Conservation (phyloP, 108 stramenopile genomes). For the Epipyxis sp. region DNA sequence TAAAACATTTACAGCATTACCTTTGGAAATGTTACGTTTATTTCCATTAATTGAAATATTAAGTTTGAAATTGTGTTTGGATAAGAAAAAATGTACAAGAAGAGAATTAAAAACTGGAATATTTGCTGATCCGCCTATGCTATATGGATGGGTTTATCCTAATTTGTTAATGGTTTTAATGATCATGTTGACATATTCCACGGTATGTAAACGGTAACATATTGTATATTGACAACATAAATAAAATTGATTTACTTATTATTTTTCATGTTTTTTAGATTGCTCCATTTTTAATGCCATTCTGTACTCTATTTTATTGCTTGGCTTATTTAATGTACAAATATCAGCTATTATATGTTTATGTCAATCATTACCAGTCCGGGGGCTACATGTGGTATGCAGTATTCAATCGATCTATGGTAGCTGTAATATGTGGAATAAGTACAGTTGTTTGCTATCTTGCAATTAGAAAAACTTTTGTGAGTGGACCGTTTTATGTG, state of each 20-base stretch:
- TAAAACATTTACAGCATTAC: conserved; percentile 4
- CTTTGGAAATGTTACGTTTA: conserved; percentile 27
- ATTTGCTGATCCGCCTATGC: conserved; percentile 18
- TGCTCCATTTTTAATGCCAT: conserved; percentile 17
- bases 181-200: conserved; percentile 24
- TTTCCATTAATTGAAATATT: not conserved
- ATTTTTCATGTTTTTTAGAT: conserved; percentile 13
- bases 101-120: conserved; percentile 2
- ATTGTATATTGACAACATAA: too few species aligned
- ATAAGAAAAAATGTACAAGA: conserved; percentile 14
- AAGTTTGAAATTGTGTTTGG: not conserved
- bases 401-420: conserved; percentile 33
- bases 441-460: not conserved
- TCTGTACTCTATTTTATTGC: conserved; percentile 20
- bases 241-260: too few species aligned
- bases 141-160: conserved; percentile 39
- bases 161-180: conserved; percentile 33
- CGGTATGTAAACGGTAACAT: not conserved
- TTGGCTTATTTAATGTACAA: conserved; percentile 35
- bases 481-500: conserved; percentile 20
- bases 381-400: conserved; percentile 51
- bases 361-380: conserved; percentile 25
- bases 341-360: conserved; percentile 38
- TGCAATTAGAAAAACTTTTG: not conserved
- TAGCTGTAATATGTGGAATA: conserved; percentile 22